Evolutionary conservation across 2,329 filamentous ascomycete species (phyloP), one percentile per base, ranked within the genome.

Genomic region (Phoma sp.): DNA sequence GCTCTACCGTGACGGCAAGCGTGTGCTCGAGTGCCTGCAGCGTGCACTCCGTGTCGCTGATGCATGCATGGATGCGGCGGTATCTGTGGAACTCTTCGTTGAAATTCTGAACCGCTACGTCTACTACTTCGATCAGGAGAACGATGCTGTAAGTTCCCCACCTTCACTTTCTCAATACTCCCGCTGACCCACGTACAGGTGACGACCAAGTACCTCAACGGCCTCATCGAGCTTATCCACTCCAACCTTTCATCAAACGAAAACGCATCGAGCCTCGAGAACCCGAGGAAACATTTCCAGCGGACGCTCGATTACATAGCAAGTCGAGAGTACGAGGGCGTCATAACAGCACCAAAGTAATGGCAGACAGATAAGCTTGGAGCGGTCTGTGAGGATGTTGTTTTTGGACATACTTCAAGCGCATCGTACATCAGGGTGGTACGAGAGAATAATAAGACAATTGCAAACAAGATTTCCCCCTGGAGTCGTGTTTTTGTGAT

Each of bases 101-200:
- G 95, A 99, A 79, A 99, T 99, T 61, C 81, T 99, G 51, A 97
- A 99, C 76, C 88, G 95, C 76, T 99, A 99, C 74, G 93, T 98
- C 48, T 99, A 99, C 77, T 99, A 98, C 80, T 99, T 97, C 79
- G 95, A 99, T 76, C 94, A 99, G 76, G 92, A 96, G 74, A 99
- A 99, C 77, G 95, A 99, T 78, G 93, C 93, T 63, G 95, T 85
- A 76, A 77, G 83, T 76, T 13, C 13, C 32, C 8, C n/a, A 17
- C 6, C 17, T 17, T 21, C 13, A 15, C 15, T 3, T 24, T 24
- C 8, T 36, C 2, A 17, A 21, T 9, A 38, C 4, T 6, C 17
- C 17, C 7, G 32, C 43, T 62, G 36, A 70, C 37, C 17, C 17
- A n/a, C 32, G n/a, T 50, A 37, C 48, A 86, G 84, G 84, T 99